Percentiles rank a stretch among this genome's conserved stretches.
phyloP scores from a whole-genome alignment of 2,329 filamentous ascomycete species.

The Fusarium heterosporum region DNA sequence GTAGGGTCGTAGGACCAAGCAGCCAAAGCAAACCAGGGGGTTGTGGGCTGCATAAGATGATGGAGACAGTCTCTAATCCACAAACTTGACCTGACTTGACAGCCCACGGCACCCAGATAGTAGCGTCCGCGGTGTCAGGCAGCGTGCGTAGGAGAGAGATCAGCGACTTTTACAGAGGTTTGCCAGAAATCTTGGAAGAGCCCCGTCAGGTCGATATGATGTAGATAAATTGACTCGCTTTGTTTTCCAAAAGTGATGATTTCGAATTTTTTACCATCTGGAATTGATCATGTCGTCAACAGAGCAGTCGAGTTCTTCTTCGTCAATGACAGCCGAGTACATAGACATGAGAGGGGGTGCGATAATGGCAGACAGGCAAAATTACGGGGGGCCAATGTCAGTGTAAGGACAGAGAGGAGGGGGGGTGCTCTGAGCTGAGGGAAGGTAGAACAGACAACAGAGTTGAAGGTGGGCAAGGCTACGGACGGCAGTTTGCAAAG shows the following conservation, averaged over 20 bases:
- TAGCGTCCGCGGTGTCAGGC: constrained; percentile 45
- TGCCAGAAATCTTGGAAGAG: constrained; percentile 36
- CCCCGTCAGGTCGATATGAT: constrained; percentile 7
- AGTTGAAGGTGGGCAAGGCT: constrained; percentile 47
- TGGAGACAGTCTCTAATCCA: constrained; percentile 44
- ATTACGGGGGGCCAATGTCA: constrained; percentile 34
- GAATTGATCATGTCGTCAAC: constrained; percentile 7
- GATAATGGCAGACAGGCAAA: constrained; percentile 33
- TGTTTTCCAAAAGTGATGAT: neutral
- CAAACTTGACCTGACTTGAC: constrained; percentile 47
- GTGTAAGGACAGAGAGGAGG: constrained; percentile 37
- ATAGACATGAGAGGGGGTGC: constrained; percentile 37
- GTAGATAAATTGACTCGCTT: constrained; percentile 2
- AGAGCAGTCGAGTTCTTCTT: constrained; percentile 40
- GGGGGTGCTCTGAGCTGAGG: constrained; percentile 35
- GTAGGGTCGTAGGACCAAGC: constrained; percentile 55
- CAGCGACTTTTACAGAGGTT: constrained; percentile 39
- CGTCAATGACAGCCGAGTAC: constrained; percentile 6
- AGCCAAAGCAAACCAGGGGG: constrained; percentile 47
- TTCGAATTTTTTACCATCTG: neutral
- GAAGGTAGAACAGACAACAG: constrained; percentile 23
- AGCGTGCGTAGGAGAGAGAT: constrained; percentile 38
- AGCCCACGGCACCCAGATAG: constrained; percentile 48
- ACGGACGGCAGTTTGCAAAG: constrained; percentile 50
- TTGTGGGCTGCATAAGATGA: constrained; percentile 52